Percentiles rank a stretch among this genome's conserved stretches.
Evolutionary conservation across 768 basidiomycete genomes (phyloP).

Genomic region (Naganishia friedmannii): DNA sequence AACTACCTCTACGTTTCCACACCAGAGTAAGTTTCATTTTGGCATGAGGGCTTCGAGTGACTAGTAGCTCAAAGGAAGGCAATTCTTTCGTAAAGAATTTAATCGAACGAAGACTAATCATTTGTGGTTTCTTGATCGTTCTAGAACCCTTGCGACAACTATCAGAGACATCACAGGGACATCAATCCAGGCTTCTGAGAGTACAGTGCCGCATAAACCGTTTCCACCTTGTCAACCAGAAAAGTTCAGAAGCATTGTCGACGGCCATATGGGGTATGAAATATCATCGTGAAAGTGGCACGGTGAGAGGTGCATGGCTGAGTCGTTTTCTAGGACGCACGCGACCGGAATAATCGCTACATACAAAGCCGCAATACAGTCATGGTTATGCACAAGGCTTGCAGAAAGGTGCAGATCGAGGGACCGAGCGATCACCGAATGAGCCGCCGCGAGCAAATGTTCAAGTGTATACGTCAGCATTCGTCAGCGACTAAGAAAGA

Average conservation of each 20-base stretch:
- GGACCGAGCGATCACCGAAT: no score
- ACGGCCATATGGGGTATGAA: constrained; percentile 16
- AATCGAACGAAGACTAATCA: background rate
- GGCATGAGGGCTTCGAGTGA: background rate
- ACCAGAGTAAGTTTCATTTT: constrained; percentile 18
- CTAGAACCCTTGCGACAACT: constrained; percentile 1
- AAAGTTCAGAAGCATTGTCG: constrained; percentile 18
- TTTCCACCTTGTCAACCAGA: constrained; percentile 26
- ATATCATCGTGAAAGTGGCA: background rate
- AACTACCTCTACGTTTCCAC: constrained; percentile 25
- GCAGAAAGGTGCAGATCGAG: no score
- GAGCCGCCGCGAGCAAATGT: background rate
- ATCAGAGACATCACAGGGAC: background rate
- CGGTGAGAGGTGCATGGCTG: background rate
- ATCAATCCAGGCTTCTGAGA: background rate
- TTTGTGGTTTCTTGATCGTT: background rate
- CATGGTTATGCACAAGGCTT: background rate
- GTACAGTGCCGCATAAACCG: background rate
- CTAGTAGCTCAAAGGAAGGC: no score
- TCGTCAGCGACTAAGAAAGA: no score
- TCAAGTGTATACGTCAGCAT: no score
- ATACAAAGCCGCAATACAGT: no score
- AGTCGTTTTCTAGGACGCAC: no score
- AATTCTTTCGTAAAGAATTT: background rate
- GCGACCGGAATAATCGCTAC: no score